Percentiles rank a stretch among this genome's conserved stretches.
phyloP scores from a whole-genome alignment of 805 yeast species.

The Clavispora asparagi region DNA sequence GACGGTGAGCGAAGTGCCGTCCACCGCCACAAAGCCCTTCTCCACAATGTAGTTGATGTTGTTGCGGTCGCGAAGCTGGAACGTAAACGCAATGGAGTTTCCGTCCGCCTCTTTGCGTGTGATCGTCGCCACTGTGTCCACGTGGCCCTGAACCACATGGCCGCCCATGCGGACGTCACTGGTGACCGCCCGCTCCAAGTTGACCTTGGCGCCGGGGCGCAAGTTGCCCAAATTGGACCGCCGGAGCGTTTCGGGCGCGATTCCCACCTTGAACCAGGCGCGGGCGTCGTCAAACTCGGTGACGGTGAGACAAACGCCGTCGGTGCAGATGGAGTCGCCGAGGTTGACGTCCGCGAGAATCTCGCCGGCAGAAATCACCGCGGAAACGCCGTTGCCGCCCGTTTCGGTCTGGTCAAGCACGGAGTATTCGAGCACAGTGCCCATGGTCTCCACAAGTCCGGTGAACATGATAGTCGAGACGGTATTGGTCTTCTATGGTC shows the following conservation, averaged over 20 bases:
- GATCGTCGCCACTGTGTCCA: slow-evolving; percentile 80
- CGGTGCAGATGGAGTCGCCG: slow-evolving; percentile 90
- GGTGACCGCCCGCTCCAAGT: slow-evolving; percentile 88
- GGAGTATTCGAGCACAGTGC: slow-evolving; percentile 50
- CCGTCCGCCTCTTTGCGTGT: slow-evolving; percentile 52
- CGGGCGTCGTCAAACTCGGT: slow-evolving; percentile 59
- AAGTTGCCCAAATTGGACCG: slow-evolving; percentile 71
- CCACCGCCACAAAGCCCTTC: slow-evolving; percentile 90
- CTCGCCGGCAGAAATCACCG: slow-evolving; percentile 51
- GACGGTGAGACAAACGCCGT: slow-evolving; percentile 90
- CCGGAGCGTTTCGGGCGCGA: slow-evolving; percentile 87
- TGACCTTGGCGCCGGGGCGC: slow-evolving; percentile 56
- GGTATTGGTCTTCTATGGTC: too few species aligned
- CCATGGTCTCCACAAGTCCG: slow-evolving; percentile 85
- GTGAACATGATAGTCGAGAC: slow-evolving; percentile 63
- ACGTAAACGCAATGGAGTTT: slow-evolving; percentile 72
- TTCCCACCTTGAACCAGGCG: slow-evolving; percentile 73
- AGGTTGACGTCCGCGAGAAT: slow-evolving; percentile 78
- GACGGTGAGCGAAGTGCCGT: slow-evolving; percentile 90
- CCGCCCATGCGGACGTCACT: slow-evolving; percentile 89
- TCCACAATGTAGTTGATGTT: slow-evolving; percentile 77
- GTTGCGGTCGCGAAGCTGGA: slow-evolving; percentile 59
- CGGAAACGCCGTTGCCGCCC: slow-evolving; percentile 73
- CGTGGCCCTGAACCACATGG: slow-evolving; percentile 96
- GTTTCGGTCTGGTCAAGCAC: slow-evolving; percentile 43